Percentiles rank a stretch among this genome's conserved stretches.
Conservation (phyloP, 192 early-diverging fungal species). For the Powellomyces hirtus region DNA sequence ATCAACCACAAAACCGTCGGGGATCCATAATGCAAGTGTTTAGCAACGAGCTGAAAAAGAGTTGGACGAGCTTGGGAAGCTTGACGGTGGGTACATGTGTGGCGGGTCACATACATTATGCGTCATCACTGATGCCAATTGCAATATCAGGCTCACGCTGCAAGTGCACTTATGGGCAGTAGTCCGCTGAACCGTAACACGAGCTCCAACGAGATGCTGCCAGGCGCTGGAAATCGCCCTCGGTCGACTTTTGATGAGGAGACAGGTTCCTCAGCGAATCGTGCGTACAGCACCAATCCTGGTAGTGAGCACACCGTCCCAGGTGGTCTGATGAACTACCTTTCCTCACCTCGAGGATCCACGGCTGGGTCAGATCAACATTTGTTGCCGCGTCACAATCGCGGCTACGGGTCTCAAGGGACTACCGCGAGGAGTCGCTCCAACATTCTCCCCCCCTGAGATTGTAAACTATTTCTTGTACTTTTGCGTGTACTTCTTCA, state of each 20-base stretch:
- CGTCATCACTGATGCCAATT: neutral
- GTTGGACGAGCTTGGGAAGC: conserved; percentile 22
- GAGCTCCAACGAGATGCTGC: neutral
- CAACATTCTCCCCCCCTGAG: neutral
- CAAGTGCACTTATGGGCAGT: conserved; percentile 10
- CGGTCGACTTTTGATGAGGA: neutral
- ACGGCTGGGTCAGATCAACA: neutral
- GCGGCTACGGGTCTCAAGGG: neutral
- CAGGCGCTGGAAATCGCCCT: neutral
- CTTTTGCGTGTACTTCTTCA: too few relatives aligned
- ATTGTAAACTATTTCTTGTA: neutral
- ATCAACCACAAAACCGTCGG: neutral
- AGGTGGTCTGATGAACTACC: neutral
- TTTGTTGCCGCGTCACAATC: neutral
- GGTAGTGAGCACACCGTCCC: neutral
- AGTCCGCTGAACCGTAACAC: neutral
- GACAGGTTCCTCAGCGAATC: neutral
- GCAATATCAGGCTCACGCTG: conserved; percentile 9
- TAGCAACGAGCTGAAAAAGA: conserved; percentile 19
- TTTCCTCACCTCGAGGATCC: neutral
- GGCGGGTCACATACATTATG: neutral
- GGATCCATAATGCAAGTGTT: conserved; percentile 14
- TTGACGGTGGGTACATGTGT: neutral
- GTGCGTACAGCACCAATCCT: neutral
- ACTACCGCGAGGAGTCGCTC: neutral